Conservation (phyloP, 441 rosid species). For the Aleurites moluccanus region DNA sequence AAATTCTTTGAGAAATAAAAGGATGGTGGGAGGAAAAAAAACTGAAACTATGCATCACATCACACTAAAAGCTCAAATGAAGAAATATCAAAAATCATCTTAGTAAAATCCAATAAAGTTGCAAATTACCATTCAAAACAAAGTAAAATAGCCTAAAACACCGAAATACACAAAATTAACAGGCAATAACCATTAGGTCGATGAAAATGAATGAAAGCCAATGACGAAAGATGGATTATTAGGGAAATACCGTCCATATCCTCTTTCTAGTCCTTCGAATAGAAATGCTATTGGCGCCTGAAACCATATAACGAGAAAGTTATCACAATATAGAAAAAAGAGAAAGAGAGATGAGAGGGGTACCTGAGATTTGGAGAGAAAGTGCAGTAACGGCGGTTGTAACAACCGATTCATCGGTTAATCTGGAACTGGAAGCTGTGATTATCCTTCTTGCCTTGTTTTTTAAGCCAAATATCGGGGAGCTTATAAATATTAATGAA, state of each 20-base stretch:
- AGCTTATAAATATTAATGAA: too few relatives aligned
- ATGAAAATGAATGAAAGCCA: not conserved
- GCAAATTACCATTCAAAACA: not conserved
- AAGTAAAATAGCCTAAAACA: not conserved
- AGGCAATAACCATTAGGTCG: too few relatives aligned
- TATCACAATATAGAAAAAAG: not conserved
- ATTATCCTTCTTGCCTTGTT: too few relatives aligned
- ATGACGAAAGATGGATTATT: not conserved
- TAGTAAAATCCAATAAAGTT: not conserved
- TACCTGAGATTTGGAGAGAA: slow-evolving; percentile 49
- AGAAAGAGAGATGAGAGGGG: slow-evolving; percentile 8
- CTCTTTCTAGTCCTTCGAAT: slow-evolving; percentile 25
- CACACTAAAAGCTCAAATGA: not conserved
- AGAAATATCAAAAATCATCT: not conserved
- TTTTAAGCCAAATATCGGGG: too few relatives aligned
- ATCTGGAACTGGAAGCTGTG: not conserved
- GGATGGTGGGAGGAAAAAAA: not conserved
- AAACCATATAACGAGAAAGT: slow-evolving; percentile 5
- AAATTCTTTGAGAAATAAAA: slow-evolving; percentile 17
- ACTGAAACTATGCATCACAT: not conserved
- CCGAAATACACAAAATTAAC: not conserved
- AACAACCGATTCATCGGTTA: slow-evolving; percentile 42
- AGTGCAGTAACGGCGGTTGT: slow-evolving; percentile 26
- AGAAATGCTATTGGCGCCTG: slow-evolving; percentile 45
- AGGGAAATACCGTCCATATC: slow-evolving; percentile 56